Evolutionary conservation across 2,329 filamentous ascomycete genomes (phyloP).

Genomic region (Pseudogymnoascus sp.): DNA sequence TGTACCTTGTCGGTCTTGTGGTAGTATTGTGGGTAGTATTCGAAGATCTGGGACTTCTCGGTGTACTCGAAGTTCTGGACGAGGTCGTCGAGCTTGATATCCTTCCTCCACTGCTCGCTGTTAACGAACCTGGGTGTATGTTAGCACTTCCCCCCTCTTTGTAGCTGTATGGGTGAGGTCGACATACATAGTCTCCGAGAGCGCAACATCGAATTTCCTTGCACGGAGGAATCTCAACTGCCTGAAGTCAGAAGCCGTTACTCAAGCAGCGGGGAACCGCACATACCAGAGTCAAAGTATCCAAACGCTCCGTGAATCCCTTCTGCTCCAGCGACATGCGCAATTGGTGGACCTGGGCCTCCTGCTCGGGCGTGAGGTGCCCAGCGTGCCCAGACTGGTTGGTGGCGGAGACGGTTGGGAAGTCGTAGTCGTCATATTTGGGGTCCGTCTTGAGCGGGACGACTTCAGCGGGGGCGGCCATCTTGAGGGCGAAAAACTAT

Average conservation of each 20-base stretch:
- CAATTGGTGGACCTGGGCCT: conserved; percentile 82
- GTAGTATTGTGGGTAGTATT: conserved; percentile 98
- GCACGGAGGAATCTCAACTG: conserved; percentile 86
- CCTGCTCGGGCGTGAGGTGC: conserved; percentile 76
- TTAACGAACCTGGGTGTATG: conserved; percentile 67
- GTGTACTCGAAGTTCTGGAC: conserved; percentile 77
- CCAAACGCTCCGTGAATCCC: conserved; percentile 75
- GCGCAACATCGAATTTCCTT: conserved; percentile 84
- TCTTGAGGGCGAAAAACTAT: background rate
- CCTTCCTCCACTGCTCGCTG: conserved; percentile 82
- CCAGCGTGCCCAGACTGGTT: conserved; percentile 74
- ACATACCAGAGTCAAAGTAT: conserved; percentile 82
- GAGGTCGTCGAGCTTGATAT: conserved; percentile 75
- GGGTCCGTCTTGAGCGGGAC: conserved; percentile 52
- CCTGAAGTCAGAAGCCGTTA: background rate
- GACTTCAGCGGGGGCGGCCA: background rate
- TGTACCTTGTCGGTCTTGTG: conserved; percentile 84
- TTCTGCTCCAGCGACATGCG: conserved; percentile 75
- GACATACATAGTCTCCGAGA: conserved; percentile 78
- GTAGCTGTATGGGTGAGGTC: background rate
- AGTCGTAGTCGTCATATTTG: conserved; percentile 97
- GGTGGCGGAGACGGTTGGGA: conserved; percentile 68
- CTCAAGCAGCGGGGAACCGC: background rate
- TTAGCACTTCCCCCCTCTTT: conserved; percentile 18
- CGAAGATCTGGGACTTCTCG: conserved; percentile 74